Percentiles rank a stretch among this genome's conserved stretches.
phyloP scores from a whole-genome alignment of 2,329 filamentous ascomycete genomes.

The Shiraia bambusicola region DNA sequence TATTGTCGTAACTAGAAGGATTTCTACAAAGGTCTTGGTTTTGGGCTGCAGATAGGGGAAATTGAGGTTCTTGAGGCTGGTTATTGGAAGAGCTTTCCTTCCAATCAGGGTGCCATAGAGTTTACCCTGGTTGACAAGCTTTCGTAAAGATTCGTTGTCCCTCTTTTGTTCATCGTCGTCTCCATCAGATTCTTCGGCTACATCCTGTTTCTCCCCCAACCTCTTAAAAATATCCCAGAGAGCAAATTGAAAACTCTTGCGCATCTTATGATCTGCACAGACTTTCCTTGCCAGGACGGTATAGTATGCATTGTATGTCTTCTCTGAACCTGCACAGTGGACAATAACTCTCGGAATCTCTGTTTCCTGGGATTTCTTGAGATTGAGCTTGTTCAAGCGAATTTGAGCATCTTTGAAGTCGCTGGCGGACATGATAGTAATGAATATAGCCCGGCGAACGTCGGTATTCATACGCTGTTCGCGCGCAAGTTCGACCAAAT shows the following conservation, averaged over 20 bases:
- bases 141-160: slow-evolving; percentile 54
- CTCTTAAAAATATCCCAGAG: slow-evolving; percentile 83
- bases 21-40: slow-evolving; percentile 75
- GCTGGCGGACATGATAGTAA: slow-evolving; percentile 80
- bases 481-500: slow-evolving; percentile 72
- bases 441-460: slow-evolving; percentile 86
- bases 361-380: slow-evolving; percentile 82
- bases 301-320: slow-evolving; percentile 90
- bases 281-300: slow-evolving; percentile 78
- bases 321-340: slow-evolving; percentile 81
- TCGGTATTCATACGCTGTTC: slow-evolving; percentile 86
- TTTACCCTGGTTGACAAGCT: slow-evolving; percentile 68
- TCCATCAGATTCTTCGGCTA: slow-evolving; percentile 58
- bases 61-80: slow-evolving; percentile 68
- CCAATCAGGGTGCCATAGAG: slow-evolving; percentile 65
- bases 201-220: slow-evolving; percentile 76
- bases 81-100: slow-evolving; percentile 60
- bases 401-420: slow-evolving; percentile 83
- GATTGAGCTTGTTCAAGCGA: slow-evolving; percentile 75
- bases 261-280: slow-evolving; percentile 72
- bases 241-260: slow-evolving; percentile 83
- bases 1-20: slow-evolving; percentile 75
- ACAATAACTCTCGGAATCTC: slow-evolving; percentile 87
- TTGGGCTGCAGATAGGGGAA: slow-evolving; percentile 75
- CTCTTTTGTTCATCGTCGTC: slow-evolving; percentile 54